Percentiles rank a stretch among this genome's conserved stretches.
Conservation (phyloP, 805 yeast genomes). For the Wickerhamiella hasegawae region DNA sequence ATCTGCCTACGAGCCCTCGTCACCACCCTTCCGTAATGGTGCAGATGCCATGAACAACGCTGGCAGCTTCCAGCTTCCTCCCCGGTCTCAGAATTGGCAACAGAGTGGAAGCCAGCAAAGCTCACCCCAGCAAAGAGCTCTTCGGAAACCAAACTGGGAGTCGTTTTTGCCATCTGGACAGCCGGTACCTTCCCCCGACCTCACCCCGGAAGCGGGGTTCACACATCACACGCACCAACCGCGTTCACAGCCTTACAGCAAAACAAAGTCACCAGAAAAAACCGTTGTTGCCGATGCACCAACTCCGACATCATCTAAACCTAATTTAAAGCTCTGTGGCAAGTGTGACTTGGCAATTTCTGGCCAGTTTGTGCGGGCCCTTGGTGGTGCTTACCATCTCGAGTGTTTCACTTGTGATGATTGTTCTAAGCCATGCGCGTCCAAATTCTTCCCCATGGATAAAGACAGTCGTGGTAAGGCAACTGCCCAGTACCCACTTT, state of each 20-base stretch:
- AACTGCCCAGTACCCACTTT: slow-evolving; percentile 33
- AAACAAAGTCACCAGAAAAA: not conserved
- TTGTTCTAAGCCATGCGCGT: slow-evolving; percentile 66
- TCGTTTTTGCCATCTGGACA: too few relatives aligned
- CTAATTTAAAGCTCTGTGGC: slow-evolving; percentile 26
- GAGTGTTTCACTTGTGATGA: slow-evolving; percentile 78
- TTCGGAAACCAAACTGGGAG: too few relatives aligned
- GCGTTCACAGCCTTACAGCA: not conserved
- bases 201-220: not conserved
- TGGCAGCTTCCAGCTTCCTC: too few relatives aligned
- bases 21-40: too few relatives aligned
- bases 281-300: not conserved
- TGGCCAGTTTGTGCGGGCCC: slow-evolving; percentile 77
- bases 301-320: not conserved
- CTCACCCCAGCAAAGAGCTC: too few relatives aligned
- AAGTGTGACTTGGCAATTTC: slow-evolving; percentile 37
- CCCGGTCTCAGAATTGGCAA: too few relatives aligned
- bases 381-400: slow-evolving; percentile 65
- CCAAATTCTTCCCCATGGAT: slow-evolving; percentile 79
- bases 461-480: slow-evolving; percentile 11
- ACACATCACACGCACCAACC: not conserved
- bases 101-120: too few relatives aligned
- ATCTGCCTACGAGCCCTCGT: too few relatives aligned
- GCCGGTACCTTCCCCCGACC: too few relatives aligned
- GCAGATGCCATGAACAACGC: too few relatives aligned